Evolutionary conservation across 169 alveolate genomes (phyloP).

Genomic region (Plasmodium chabaudi): DNA sequence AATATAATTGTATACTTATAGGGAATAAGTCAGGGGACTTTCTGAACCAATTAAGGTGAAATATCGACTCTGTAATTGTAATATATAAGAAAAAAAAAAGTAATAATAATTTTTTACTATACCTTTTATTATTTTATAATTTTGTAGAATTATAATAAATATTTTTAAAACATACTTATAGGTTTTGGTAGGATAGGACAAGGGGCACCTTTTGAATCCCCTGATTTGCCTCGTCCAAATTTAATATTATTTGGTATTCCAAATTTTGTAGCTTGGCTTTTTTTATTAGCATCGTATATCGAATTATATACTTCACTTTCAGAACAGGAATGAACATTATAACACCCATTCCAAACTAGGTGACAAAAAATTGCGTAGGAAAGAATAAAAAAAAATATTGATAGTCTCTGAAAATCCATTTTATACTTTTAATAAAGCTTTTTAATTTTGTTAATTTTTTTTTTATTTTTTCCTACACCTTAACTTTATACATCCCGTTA

Average conservation of each 20-base stretch:
- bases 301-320: slow-evolving; percentile 64
- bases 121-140: neutral
- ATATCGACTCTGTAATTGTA: slow-evolving; percentile 39
- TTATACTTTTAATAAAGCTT: slow-evolving; percentile 4
- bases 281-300: slow-evolving; percentile 44
- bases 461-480: neutral
- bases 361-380: slow-evolving; percentile 68
- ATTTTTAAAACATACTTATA: slow-evolving; percentile 21
- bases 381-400: slow-evolving; percentile 32
- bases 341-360: slow-evolving; percentile 74
- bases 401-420: slow-evolving; percentile 51
- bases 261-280: slow-evolving; percentile 16
- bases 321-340: slow-evolving; percentile 55
- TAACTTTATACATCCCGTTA: neutral
- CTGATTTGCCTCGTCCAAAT: slow-evolving; percentile 17
- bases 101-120: neutral
- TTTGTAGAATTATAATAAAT: too few relatives aligned
- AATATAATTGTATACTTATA: slow-evolving; percentile 73
- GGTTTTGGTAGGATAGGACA: slow-evolving; percentile 77
- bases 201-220: slow-evolving; percentile 31
- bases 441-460: slow-evolving; percentile 12
- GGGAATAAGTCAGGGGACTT: slow-evolving; percentile 73
- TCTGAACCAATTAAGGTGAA: slow-evolving; percentile 74
- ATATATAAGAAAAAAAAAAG: slow-evolving; percentile 12
- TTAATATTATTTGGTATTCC: slow-evolving; percentile 24